Percentiles rank a stretch among this genome's conserved stretches.
phyloP scores from a whole-genome alignment of 164 flowering plant species.

The Berberis thunbergii region DNA sequence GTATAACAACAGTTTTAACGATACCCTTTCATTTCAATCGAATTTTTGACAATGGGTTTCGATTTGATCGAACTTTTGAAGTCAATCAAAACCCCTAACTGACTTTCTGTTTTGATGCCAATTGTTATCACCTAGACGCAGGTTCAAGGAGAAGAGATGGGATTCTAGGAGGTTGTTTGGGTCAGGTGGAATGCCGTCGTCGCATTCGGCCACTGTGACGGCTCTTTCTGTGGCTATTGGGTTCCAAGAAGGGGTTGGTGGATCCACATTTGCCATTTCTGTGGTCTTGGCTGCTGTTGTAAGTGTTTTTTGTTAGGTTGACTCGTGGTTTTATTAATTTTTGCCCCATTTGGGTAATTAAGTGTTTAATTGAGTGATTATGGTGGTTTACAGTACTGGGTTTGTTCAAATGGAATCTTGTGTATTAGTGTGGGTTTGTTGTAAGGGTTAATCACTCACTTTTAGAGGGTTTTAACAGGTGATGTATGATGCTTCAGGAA shows the following conservation, averaged over 20 bases:
- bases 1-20: neutral
- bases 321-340: no score
- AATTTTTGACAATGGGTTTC: no score
- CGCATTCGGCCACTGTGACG: slow-evolving; percentile 80
- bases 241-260: slow-evolving; percentile 55
- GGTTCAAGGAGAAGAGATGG: slow-evolving; percentile 88
- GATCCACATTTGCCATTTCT: slow-evolving; percentile 60
- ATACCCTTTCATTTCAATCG: no score
- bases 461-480: slow-evolving; percentile 35
- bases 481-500: slow-evolving; percentile 92
- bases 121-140: slow-evolving; percentile 16
- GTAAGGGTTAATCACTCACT: neutral
- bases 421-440: neutral
- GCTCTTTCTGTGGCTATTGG: slow-evolving; percentile 76
- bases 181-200: slow-evolving; percentile 96
- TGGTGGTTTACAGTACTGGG: no score
- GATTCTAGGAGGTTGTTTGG: slow-evolving; percentile 61
- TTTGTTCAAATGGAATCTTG: neutral
- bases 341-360: no score
- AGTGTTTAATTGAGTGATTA: no score
- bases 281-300: slow-evolving; percentile 77
- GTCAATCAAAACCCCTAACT: neutral
- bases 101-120: no score
- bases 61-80: no score
- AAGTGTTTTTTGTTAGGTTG: slow-evolving; percentile 19